Percentiles rank a stretch among this genome's conserved stretches.
These are phyloP conservation scores for Mucor mucedo DNA, from an alignment of 371 early-diverging fungal genomes.

Conservation along the genomic window DNA sequence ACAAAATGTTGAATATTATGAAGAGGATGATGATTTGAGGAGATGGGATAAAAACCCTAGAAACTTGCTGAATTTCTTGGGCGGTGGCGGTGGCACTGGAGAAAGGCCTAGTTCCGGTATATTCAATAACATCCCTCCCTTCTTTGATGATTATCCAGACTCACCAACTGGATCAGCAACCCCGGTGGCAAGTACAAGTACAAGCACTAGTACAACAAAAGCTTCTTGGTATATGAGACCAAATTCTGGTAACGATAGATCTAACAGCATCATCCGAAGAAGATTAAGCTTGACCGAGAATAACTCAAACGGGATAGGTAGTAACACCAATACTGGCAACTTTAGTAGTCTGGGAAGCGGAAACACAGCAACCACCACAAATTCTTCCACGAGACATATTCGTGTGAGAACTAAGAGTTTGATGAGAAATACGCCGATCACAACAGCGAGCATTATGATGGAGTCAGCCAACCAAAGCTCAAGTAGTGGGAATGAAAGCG, in stretches of 20 bases:
- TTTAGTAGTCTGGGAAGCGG: conserved; percentile 10
- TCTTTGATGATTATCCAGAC: conserved; percentile 25
- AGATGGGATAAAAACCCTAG: conserved; percentile 45
- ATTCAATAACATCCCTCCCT: conserved; percentile 19
- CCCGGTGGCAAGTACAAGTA: conserved; percentile 16
- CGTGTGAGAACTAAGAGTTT: conserved; percentile 45
- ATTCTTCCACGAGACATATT: conserved; percentile 20
- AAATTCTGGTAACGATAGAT: conserved; percentile 13
- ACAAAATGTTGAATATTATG: conserved; percentile 40
- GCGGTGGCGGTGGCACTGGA: conserved; percentile 23
- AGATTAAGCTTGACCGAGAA: conserved; percentile 25
- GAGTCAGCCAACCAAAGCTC: conserved; percentile 10
- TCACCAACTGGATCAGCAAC: conserved; percentile 5
- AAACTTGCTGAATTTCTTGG: conserved; percentile 45
- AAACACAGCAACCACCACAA: not conserved
- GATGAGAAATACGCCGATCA: conserved; percentile 45
- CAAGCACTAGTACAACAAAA: conserved; percentile 9
- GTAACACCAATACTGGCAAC: not conserved
- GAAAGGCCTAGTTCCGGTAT: conserved; percentile 31
- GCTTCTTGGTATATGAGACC: conserved; percentile 19
- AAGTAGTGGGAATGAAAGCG: conserved; percentile 14
- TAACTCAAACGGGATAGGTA: not conserved
- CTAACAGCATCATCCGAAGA: conserved; percentile 21
- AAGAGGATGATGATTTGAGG: conserved; percentile 63
- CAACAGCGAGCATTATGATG: conserved; percentile 15